Conservation (phyloP, 2,329 filamentous ascomycete genomes). For the Lecanicillium sp. region DNA sequence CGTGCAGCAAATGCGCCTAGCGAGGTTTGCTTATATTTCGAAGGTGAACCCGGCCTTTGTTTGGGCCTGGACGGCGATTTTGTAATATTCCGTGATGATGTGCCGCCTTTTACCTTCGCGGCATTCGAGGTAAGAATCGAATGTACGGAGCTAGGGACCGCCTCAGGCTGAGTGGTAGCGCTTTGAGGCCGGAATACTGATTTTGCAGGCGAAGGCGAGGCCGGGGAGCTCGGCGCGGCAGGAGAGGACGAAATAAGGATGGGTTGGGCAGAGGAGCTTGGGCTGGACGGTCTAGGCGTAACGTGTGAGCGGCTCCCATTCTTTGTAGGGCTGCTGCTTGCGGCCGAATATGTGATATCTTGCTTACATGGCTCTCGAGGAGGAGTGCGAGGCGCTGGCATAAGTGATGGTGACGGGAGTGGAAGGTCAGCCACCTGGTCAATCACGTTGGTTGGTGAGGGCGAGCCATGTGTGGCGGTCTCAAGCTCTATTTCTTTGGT, state of each 20-base stretch:
- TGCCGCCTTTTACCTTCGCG: conserved; percentile 7
- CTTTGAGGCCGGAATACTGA: conserved; percentile 13
- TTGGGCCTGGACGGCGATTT: conserved; percentile 1
- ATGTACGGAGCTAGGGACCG: conserved; percentile 17
- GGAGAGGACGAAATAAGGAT: conserved; percentile 8
- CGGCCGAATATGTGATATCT: conserved; percentile 15
- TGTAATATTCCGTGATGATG: no score
- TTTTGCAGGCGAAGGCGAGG: conserved; percentile 20
- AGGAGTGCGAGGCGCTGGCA: conserved; percentile 15
- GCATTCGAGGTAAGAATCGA: conserved; percentile 14
- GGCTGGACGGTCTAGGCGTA: conserved; percentile 6
- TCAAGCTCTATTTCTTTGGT: conserved; percentile 8
- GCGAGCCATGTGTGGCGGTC: conserved; percentile 2
- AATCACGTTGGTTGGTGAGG: no score
- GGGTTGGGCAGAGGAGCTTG: conserved; percentile 2
- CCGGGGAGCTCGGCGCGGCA: conserved; percentile 5
- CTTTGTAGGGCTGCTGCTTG: conserved; percentile 8
- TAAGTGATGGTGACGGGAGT: neutral
- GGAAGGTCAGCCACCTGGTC: neutral
- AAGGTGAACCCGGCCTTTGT: conserved; percentile 4
- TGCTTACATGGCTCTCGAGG: conserved; percentile 28
- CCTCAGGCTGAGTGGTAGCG: conserved; percentile 9
- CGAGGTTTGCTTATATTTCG: conserved; percentile 23
- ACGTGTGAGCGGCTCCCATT: conserved; percentile 7
- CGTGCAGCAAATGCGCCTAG: conserved; percentile 20